Evolutionary conservation across 148 eudicot species (phyloP).

Genomic region (Persicaria tinctoria): DNA sequence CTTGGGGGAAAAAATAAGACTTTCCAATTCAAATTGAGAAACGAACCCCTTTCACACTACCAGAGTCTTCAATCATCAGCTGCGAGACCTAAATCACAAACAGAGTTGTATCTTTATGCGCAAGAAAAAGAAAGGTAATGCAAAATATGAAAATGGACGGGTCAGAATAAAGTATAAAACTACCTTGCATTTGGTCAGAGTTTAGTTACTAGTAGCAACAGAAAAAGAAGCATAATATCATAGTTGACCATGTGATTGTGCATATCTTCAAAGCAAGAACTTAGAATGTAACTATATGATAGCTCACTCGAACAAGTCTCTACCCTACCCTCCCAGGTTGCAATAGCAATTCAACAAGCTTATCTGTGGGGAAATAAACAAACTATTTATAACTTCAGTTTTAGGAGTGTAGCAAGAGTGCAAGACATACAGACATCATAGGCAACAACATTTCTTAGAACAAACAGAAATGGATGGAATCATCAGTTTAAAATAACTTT

Average conservation of each 20-base stretch:
- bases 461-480: not conserved
- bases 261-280: not conserved
- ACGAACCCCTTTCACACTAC: constrained; percentile 71
- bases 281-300: not conserved
- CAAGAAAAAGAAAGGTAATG: not conserved
- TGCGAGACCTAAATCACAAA: constrained; percentile 50
- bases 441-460: not conserved
- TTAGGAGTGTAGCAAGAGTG: too few species aligned
- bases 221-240: not conserved
- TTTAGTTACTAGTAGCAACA: not conserved
- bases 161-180: not conserved
- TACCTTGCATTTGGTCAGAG: not conserved
- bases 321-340: not conserved
- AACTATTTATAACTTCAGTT: too few species aligned
- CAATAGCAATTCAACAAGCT: not conserved
- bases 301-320: not conserved
- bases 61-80: constrained; percentile 60
- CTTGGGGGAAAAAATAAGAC: not conserved
- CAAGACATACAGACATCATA: not conserved
- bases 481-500: not conserved
- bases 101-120: not conserved
- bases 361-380: too few species aligned
- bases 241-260: not conserved
- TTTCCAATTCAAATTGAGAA: constrained; percentile 2
- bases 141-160: not conserved